These are phyloP conservation scores for Candida boleticola DNA, from an alignment of 805 yeast species.

Conservation along the genomic window DNA sequence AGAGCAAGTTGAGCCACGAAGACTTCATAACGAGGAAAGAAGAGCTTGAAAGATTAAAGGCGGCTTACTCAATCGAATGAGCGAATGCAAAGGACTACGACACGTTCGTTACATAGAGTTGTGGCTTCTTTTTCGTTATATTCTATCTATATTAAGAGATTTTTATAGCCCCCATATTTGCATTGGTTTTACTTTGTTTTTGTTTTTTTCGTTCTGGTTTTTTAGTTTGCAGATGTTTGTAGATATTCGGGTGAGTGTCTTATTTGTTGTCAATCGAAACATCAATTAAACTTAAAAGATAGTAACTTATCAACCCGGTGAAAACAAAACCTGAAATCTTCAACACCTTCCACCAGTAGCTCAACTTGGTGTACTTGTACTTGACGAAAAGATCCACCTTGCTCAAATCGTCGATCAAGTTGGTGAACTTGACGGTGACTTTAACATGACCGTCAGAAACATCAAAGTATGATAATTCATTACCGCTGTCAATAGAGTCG, in stretches of 20 bases:
- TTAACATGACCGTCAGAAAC: conserved; percentile 75
- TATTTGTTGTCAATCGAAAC: conserved; percentile 22
- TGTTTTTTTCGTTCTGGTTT: not conserved
- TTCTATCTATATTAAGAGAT: conserved; percentile 1
- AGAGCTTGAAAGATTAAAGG: conserved; percentile 24
- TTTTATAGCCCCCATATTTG: not conserved
- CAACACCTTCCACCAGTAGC: conserved; percentile 63
- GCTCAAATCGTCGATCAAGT: conserved; percentile 68
- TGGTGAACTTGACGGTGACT: conserved; percentile 54
- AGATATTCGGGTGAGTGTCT: not conserved
- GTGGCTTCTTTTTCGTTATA: not conserved
- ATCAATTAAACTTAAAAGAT: conserved; percentile 38
- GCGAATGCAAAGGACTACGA: not conserved
- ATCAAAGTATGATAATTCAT: conserved; percentile 66
- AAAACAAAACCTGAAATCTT: conserved; percentile 62
- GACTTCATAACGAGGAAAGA: conserved; percentile 23
- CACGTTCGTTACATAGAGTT: not conserved
- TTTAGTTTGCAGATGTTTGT: conserved; percentile 1
- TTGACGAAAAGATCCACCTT: conserved; percentile 54
- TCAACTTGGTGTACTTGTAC: conserved; percentile 57
- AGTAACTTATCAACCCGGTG: conserved; percentile 55
- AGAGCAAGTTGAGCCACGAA: conserved; percentile 23
- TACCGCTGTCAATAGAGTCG: conserved; percentile 25
- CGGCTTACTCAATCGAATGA: conserved; percentile 14
- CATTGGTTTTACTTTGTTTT: not conserved